A percentile compares a stretch with the other conserved stretches of the same genome.
Conservation (phyloP, 2,329 filamentous ascomycete genomes). For the Pyricularia grisea region DNA sequence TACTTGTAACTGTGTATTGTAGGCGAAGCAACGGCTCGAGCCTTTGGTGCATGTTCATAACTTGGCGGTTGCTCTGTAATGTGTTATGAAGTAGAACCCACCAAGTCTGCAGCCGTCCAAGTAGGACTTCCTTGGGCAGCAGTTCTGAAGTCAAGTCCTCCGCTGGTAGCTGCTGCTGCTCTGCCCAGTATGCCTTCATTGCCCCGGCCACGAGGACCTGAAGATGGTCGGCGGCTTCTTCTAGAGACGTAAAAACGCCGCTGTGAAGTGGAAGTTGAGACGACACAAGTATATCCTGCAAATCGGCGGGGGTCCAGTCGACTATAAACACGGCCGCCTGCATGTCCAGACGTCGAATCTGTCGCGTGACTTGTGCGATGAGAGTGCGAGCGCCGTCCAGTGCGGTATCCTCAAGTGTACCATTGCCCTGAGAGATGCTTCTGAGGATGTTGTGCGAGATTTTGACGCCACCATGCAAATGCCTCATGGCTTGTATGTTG, state of each 20-base stretch:
- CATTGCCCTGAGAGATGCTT: neutral
- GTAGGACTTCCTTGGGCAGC: neutral
- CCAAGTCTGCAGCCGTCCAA: neutral
- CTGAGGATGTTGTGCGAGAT: neutral
- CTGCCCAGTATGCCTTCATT: neutral
- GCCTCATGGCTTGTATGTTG: constrained; percentile 22
- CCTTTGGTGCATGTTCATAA: neutral
- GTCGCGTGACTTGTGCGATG: constrained; percentile 19
- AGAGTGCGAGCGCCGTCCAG: constrained; percentile 13
- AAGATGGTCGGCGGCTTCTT: neutral
- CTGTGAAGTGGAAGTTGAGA: neutral
- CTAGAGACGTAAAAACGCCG: neutral
- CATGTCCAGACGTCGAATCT: constrained; percentile 26
- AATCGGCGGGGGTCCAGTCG: constrained; percentile 20
- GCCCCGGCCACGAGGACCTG: neutral
- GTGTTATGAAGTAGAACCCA: neutral
- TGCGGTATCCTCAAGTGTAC: constrained; percentile 5
- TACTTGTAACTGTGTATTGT: neutral
- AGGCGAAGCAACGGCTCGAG: neutral
- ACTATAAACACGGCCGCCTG: constrained; percentile 23
- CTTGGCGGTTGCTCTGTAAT: neutral
- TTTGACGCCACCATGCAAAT: constrained; percentile 21
- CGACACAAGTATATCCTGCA: neutral
- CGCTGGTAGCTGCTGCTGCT: neutral
- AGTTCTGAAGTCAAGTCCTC: neutral